A percentile compares a stretch with the other conserved stretches of the same genome.
phyloP scores from a whole-genome alignment of 2,329 filamentous ascomycete species.

The Didymella segeticola region DNA sequence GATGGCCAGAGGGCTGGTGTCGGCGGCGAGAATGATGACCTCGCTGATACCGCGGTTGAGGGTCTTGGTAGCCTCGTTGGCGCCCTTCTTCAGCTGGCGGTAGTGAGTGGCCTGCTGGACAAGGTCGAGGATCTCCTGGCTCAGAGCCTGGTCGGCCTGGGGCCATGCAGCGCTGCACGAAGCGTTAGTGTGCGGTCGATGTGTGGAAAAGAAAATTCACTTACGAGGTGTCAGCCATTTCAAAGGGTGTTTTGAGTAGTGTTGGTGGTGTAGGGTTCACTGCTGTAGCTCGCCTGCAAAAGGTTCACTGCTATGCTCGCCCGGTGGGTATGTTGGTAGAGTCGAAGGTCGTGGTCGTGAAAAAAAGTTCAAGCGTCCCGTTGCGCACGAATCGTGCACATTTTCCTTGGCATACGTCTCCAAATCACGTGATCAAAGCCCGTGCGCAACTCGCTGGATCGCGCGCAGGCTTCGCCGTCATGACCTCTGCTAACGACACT shows the following conservation, averaged over 20 bases:
- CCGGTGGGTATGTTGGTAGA: slow-evolving; percentile 21
- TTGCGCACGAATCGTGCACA: no score
- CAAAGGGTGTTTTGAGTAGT: slow-evolving; percentile 6
- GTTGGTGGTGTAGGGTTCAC: slow-evolving; percentile 34
- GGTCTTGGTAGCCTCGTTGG: slow-evolving; percentile 78
- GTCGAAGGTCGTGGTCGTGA: slow-evolving; percentile 18
- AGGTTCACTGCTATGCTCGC: slow-evolving; percentile 47
- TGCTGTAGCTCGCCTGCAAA: slow-evolving; percentile 44
- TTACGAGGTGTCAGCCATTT: slow-evolving; percentile 37
- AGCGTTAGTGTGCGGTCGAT: neutral
- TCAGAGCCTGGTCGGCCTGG: slow-evolving; percentile 57
- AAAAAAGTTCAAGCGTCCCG: slow-evolving; percentile 10
- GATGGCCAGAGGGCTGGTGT: slow-evolving; percentile 86
- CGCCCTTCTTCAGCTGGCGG: slow-evolving; percentile 48
- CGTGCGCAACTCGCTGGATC: neutral
- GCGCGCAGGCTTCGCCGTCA: slow-evolving; percentile 38
- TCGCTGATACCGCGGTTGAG: slow-evolving; percentile 91
- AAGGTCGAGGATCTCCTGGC: slow-evolving; percentile 55
- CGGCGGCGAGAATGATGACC: slow-evolving; percentile 80
- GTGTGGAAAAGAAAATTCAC: neutral
- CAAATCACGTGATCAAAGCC: slow-evolving; percentile 21
- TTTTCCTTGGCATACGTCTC: slow-evolving; percentile 18
- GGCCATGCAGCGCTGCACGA: slow-evolving; percentile 38
- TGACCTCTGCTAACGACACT: slow-evolving; percentile 43
- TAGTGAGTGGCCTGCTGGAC: slow-evolving; percentile 42